phyloP scores from a whole-genome alignment of 2,329 filamentous ascomycete genomes.

The Lachnellula occidentalis region DNA sequence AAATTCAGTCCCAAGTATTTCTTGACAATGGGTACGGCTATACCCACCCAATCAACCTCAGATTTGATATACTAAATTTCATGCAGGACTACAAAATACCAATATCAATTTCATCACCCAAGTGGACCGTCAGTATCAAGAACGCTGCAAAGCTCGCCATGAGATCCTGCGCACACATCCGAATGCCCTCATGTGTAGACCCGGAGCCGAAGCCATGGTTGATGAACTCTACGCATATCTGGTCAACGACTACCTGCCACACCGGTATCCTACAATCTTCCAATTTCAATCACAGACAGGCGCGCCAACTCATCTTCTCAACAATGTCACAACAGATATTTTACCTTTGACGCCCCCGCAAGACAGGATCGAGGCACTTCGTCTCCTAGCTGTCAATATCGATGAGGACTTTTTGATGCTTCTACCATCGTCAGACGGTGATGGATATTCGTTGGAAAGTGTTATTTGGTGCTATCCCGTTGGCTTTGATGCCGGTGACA shows the following conservation, averaged over 20 bases:
- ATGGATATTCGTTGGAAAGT: constrained; percentile 46
- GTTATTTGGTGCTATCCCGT: constrained; percentile 50
- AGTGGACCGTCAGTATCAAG: constrained; percentile 47
- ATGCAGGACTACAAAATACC: constrained; percentile 46
- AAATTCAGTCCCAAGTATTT: constrained; percentile 58
- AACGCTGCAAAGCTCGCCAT: constrained; percentile 1
- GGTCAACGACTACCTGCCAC: constrained; percentile 46
- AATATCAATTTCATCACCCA: constrained; percentile 47
- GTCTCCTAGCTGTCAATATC: constrained; percentile 42
- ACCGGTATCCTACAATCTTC: constrained; percentile 49
- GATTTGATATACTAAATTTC: neutral
- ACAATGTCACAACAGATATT: constrained; percentile 38
- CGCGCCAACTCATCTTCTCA: constrained; percentile 27
- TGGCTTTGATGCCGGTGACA: constrained; percentile 48
- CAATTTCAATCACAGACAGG: neutral
- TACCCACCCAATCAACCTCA: neutral
- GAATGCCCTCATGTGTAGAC: neutral
- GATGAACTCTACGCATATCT: constrained; percentile 51
- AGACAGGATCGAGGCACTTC: constrained; percentile 36
- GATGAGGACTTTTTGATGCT: constrained; percentile 56
- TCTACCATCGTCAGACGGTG: constrained; percentile 35
- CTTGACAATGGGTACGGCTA: constrained; percentile 54
- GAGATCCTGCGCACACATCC: constrained; percentile 4
- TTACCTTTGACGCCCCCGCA: constrained; percentile 33
- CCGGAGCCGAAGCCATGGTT: constrained; percentile 37